Evolutionary conservation across 495 filamentous ascomycete genomes (phyloP).

Genomic region (Hapsidospora chrysogenum): DNA sequence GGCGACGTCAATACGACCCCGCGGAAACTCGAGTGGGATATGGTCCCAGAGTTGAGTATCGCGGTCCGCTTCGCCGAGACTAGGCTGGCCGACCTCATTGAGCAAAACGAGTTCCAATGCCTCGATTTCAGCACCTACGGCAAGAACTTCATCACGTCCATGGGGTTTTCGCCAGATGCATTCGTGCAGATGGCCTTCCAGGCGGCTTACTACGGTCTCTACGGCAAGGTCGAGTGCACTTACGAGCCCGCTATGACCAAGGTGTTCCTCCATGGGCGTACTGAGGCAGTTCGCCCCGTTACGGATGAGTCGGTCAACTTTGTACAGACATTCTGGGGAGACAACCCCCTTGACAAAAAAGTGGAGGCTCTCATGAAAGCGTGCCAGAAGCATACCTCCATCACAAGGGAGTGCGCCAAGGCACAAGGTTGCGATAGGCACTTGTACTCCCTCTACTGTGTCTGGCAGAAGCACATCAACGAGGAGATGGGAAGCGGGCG

Average conservation of each 20-base stretch:
- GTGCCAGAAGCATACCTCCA: conserved; percentile 61
- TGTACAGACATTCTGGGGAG: conserved; percentile 87
- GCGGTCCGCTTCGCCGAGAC: conserved; percentile 93
- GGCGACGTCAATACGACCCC: conserved; percentile 90
- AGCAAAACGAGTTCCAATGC: conserved; percentile 91
- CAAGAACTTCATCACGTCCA: conserved; percentile 94
- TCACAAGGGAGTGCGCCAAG: conserved; percentile 77
- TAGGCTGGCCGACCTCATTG: conserved; percentile 80
- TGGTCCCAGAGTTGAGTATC: conserved; percentile 81
- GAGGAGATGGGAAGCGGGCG: conserved; percentile 42
- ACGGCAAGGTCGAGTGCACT: conserved; percentile 81
- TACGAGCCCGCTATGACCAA: conserved; percentile 99
- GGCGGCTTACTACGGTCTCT: conserved; percentile 94
- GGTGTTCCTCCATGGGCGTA: conserved; percentile 77
- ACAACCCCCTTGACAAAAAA: conserved; percentile 66
- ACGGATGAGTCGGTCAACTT: conserved; percentile 70
- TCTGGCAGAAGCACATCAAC: conserved; percentile 84
- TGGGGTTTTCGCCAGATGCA: conserved; percentile 92
- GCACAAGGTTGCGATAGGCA: conserved; percentile 87
- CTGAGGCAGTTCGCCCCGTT: conserved; percentile 82
- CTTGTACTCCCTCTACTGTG: conserved; percentile 82
- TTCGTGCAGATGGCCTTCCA: conserved; percentile 99
- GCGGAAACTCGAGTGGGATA: conserved; percentile 95
- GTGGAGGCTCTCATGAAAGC: conserved; percentile 71
- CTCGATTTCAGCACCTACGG: conserved; percentile 81